Evolutionary conservation across 768 basidiomycete genomes (phyloP).

Genomic region (Trametes cingulata): DNA sequence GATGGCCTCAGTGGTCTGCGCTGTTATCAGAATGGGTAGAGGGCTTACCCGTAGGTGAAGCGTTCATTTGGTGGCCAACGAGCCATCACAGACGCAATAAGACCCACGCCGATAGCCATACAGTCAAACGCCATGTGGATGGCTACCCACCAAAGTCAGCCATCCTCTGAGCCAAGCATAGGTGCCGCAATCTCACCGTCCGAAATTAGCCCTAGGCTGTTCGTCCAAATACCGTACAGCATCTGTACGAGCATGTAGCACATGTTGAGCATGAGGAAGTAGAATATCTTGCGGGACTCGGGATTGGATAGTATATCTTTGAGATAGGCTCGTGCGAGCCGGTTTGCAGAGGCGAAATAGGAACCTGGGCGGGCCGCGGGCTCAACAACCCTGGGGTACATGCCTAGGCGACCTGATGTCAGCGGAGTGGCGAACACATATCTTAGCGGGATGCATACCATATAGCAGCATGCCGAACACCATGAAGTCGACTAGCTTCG

Average conservation of each 20-base stretch:
- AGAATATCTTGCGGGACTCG: slow-evolving; percentile 94
- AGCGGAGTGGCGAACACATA: background rate
- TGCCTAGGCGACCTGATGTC: background rate
- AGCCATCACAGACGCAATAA: slow-evolving; percentile 96
- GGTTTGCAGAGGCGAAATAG: slow-evolving; percentile 29
- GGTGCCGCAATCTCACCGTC: slow-evolving; percentile 61
- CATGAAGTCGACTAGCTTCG: slow-evolving; percentile 57
- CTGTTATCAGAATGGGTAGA: background rate
- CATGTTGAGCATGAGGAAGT: slow-evolving; percentile 92
- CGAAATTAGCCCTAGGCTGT: slow-evolving; percentile 93
- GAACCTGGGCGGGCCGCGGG: slow-evolving; percentile 7
- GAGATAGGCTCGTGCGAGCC: slow-evolving; percentile 62
- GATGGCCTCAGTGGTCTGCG: background rate
- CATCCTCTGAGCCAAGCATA: background rate
- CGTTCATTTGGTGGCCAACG: slow-evolving; percentile 94
- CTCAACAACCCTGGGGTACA: slow-evolving; percentile 11
- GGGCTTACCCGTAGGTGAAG: slow-evolving; percentile 88
- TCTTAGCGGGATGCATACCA: slow-evolving; percentile 44
- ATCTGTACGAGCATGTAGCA: slow-evolving; percentile 97
- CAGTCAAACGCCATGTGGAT: slow-evolving; percentile 99
- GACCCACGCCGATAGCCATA: slow-evolving; percentile 92
- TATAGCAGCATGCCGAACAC: slow-evolving; percentile 61
- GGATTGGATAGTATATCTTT: slow-evolving; percentile 90
- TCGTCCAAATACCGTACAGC: slow-evolving; percentile 97
- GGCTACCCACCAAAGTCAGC: slow-evolving; percentile 48